phyloP scores from a whole-genome alignment of 257 asterid species.

The Leptodermis oblonga region DNA sequence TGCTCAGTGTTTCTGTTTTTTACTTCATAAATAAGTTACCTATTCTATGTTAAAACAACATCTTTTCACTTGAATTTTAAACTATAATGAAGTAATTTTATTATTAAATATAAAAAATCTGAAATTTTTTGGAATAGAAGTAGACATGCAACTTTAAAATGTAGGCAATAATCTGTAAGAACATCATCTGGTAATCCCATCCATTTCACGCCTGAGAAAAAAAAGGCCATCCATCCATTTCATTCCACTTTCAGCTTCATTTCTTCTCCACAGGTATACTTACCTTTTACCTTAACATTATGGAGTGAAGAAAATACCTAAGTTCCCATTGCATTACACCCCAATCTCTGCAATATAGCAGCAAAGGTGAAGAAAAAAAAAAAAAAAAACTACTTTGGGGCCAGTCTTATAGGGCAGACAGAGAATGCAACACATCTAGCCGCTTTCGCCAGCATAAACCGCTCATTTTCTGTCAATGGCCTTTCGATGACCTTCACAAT shows the following conservation, averaged over 20 bases:
- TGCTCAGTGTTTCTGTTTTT: too few relatives aligned
- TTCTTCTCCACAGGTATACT: not conserved
- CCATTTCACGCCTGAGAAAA: too few relatives aligned
- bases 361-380: not conserved
- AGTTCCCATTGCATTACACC: not conserved
- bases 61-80: too few relatives aligned
- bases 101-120: too few relatives aligned
- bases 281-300: not conserved
- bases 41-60: too few relatives aligned
- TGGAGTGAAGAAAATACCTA: not conserved
- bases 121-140: too few relatives aligned
- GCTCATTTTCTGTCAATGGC: slow-evolving; percentile 89
- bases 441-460: slow-evolving; percentile 96
- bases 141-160: too few relatives aligned
- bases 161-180: too few relatives aligned
- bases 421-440: slow-evolving; percentile 89
- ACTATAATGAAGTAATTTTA: too few relatives aligned
- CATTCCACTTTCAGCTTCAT: not conserved
- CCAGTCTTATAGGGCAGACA: slow-evolving; percentile 74
- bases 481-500: slow-evolving; percentile 93
- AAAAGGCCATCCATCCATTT: too few relatives aligned
- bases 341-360: not conserved
- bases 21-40: too few relatives aligned
- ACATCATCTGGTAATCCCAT: too few relatives aligned
- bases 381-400: slow-evolving; percentile 55